phyloP scores from a whole-genome alignment of 2,329 filamentous ascomycete genomes.

The Colletotrichum echinochloae region DNA sequence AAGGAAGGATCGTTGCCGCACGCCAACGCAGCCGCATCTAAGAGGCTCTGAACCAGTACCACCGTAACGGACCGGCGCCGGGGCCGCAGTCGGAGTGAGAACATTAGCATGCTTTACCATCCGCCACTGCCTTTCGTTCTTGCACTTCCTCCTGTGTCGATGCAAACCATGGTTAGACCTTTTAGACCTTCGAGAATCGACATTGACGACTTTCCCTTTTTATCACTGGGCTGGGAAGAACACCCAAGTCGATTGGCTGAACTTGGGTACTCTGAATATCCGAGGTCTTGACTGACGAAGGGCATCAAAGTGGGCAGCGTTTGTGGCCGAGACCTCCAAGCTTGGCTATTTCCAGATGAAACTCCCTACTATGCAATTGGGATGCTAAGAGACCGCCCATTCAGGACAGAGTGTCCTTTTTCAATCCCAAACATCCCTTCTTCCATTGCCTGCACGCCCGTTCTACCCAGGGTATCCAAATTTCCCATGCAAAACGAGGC shows the following conservation, averaged over 20 bases:
- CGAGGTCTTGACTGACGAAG: too few species aligned
- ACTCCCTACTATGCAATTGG: neutral
- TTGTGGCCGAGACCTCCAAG: neutral
- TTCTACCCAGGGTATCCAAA: slow-evolving; percentile 37
- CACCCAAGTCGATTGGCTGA: neutral
- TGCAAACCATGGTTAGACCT: too few species aligned
- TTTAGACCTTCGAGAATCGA: too few species aligned
- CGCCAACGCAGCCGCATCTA: neutral
- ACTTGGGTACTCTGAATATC: neutral
- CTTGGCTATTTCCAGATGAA: neutral
- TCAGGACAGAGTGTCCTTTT: slow-evolving; percentile 4
- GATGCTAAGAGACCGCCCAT: slow-evolving; percentile 25
- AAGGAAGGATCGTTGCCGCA: neutral
- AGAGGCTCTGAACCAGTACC: neutral
- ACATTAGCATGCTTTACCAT: neutral
- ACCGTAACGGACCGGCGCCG: too few species aligned
- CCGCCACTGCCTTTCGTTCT: neutral
- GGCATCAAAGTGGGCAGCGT: neutral
- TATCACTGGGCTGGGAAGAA: neutral
- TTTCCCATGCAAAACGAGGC: slow-evolving; percentile 24
- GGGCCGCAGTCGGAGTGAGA: neutral
- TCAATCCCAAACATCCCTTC: slow-evolving; percentile 4
- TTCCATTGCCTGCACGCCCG: slow-evolving; percentile 31
- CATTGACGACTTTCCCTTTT: neutral
- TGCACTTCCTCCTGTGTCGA: neutral